Conservation (phyloP, 73 alveolate genomes). For the Durusdinium trenchii region DNA sequence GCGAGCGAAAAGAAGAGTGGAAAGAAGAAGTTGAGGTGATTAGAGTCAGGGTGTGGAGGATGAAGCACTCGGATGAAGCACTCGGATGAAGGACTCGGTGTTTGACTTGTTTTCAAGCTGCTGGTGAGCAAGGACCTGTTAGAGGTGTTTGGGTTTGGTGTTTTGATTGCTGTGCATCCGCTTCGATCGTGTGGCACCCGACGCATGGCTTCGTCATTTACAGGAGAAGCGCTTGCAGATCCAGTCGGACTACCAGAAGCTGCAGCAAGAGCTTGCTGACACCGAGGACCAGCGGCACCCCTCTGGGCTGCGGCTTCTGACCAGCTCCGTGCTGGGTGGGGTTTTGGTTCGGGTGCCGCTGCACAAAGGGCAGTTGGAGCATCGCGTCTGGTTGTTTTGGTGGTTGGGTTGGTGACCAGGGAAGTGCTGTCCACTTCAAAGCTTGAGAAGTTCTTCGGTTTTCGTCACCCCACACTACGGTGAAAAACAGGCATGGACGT, state of each 20-base stretch:
- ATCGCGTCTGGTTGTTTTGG: not conserved
- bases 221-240: conserved; percentile 88
- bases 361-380: not conserved
- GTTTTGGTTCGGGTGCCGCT: not conserved
- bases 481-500: not conserved
- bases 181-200: not conserved
- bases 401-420: not conserved
- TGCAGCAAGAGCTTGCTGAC: conserved; percentile 73
- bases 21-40: too few species aligned
- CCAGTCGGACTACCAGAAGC: conserved; percentile 71
- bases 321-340: not conserved
- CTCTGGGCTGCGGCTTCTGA: not conserved
- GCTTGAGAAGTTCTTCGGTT: not conserved
- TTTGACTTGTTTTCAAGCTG: not conserved
- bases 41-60: too few species aligned
- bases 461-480: too few species aligned
- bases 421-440: not conserved
- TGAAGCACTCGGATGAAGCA: too few species aligned
- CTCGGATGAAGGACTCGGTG: too few species aligned
- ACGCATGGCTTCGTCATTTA: not conserved
- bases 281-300: conserved; percentile 23
- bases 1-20: too few species aligned
- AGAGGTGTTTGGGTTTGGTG: not conserved
- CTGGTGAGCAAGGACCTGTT: not conserved
- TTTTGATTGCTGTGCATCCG: not conserved